These are phyloP conservation scores for Clavaria fumosa DNA, from an alignment of 768 basidiomycete genomes.

Conservation along the genomic window DNA sequence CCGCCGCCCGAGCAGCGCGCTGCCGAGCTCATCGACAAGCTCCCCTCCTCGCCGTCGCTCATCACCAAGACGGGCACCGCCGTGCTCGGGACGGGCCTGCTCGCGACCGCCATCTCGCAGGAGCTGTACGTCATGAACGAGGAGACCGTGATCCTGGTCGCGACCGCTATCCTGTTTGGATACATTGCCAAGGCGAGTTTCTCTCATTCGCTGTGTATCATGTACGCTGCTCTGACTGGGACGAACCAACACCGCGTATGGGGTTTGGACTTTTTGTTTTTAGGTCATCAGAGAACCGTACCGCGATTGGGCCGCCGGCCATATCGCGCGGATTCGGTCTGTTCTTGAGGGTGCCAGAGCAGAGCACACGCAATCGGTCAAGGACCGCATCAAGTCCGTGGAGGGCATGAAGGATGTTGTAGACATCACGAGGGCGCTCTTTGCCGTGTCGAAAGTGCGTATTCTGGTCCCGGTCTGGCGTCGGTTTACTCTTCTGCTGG, in stretches of 20 bases:
- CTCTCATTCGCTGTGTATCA: neutral
- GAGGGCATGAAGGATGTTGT: conserved; percentile 94
- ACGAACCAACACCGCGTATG: conserved; percentile 6
- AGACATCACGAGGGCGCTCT: conserved; percentile 77
- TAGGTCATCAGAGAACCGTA: conserved; percentile 78
- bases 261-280: conserved; percentile 10
- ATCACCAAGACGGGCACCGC: conserved; percentile 92
- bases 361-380: conserved; percentile 87
- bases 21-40: conserved; percentile 75
- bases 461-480: neutral
- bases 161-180: conserved; percentile 68
- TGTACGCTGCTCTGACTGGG: neutral
- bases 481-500: conserved; percentile 1
- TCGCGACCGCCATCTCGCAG: conserved; percentile 88
- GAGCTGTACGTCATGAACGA: conserved; percentile 97
- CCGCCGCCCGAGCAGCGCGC: conserved; percentile 81
- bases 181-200: conserved; percentile 63
- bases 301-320: conserved; percentile 79
- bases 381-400: conserved; percentile 84
- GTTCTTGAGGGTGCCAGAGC: conserved; percentile 70
- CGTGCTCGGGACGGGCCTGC: conserved; percentile 75
- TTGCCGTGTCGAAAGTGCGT: conserved; percentile 77
- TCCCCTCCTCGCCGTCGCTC: conserved; percentile 72
- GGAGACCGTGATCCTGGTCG: conserved; percentile 80
- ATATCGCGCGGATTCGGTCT: conserved; percentile 70